phyloP scores from a whole-genome alignment of 78 protist species.

The Emiliania huxleyi region DNA sequence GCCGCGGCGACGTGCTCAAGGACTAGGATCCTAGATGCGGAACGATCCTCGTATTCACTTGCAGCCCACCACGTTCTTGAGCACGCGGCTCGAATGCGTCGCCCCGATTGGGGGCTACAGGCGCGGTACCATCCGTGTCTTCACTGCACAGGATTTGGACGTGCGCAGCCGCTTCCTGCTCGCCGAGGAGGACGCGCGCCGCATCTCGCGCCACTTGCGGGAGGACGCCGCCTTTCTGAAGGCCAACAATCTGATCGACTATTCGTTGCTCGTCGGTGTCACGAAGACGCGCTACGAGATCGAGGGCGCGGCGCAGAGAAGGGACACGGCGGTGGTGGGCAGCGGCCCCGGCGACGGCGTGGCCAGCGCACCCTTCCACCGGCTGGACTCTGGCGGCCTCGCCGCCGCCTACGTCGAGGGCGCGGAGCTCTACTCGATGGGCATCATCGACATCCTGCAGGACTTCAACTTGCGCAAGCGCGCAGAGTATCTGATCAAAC shows the following conservation, averaged over 20 bases:
- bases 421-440: background rate
- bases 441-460: background rate
- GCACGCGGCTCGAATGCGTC: too few species aligned
- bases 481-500: background rate
- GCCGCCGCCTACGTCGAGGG: background rate
- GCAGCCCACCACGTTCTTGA: too few species aligned
- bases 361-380: background rate
- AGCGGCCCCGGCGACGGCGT: too few species aligned
- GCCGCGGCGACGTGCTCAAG: background rate
- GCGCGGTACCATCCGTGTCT: too few species aligned
- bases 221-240: background rate
- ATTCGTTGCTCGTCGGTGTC: conserved; percentile 34
- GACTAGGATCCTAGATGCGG: too few species aligned
- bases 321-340: too few species aligned
- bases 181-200: background rate
- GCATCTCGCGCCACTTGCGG: background rate
- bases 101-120: too few species aligned
- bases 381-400: background rate
- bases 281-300: background rate
- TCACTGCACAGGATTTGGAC: too few species aligned
- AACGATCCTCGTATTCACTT: too few species aligned
- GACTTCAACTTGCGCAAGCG: background rate
- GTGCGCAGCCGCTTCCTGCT: background rate
- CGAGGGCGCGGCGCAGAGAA: too few species aligned
- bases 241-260: conserved; percentile 23